Evolutionary conservation across 768 basidiomycete genomes (phyloP), one percentile per base, ranked within the genome.

Genomic region (Rhodotorula graminis): DNA sequence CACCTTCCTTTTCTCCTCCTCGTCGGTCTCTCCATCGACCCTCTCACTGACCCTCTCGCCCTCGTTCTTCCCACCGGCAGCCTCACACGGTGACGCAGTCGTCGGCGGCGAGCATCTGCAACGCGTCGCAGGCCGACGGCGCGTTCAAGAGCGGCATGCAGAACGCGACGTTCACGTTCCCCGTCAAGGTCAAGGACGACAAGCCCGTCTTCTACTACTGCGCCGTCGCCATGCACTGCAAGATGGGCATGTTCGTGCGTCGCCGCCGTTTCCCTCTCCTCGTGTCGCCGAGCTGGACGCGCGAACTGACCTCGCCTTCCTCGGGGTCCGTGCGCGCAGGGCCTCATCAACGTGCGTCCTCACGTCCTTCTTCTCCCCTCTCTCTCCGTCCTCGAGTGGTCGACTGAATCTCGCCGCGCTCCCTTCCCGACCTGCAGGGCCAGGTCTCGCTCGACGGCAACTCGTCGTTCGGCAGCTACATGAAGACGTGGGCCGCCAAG

Each of bases 21-120:
- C 12, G 2, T 8, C 29, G 31, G 2, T 25, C 57, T 14, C 50
- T 19, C 25, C 33, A 42, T n/a, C 47, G 9, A 29, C 25, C 23
- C 21, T 23, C 58, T 19, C 27, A 25, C 55, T 46, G 44, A 53
- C 55, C 33, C n/a, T 42, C 25, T 18, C 50, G 18, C 37, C 44
- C 8, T 46, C 44, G 4, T 37, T 9, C 9, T 4, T 42, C 12
- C 37, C 14, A 9, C 44, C 23, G 33, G 14, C 86, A 89, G 83
- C 86, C 85, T 79, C 90, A 91, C 84, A 91, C 90, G 46, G 91
- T 91, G 77, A 92, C 91, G 76, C 89, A 91, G 83, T 86, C 86
- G 27, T 90, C 89, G 0, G 79, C 83, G 59, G 84, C 90, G 70
- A 79, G 82, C 9, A 84, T 87, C 71, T 92, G 91, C 86, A 92